Evolutionary conservation across 73 alveolate species (phyloP).

Genomic region (Uronychia binucleata): DNA sequence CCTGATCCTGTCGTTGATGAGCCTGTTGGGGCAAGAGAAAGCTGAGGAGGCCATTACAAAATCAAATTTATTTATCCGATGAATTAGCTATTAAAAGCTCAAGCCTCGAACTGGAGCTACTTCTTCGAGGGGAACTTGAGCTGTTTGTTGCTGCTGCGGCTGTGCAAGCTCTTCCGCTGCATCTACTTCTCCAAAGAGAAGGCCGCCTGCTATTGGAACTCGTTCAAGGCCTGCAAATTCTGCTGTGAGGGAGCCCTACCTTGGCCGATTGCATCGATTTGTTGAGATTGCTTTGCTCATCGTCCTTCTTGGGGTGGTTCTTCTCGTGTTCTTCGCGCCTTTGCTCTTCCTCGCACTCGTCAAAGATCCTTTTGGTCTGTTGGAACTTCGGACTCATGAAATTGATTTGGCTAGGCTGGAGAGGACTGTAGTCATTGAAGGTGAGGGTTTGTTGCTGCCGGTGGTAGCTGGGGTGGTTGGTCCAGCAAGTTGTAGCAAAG

Average conservation of each 20-base stretch:
- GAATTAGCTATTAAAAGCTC: not conserved
- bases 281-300: not conserved
- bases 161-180: not conserved
- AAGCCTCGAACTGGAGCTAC: too few relatives aligned
- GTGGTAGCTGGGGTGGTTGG: not conserved
- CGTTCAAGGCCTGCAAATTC: not conserved
- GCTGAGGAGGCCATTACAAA: not conserved
- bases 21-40: not conserved
- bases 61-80: not conserved
- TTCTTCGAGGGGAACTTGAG: not conserved
- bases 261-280: not conserved
- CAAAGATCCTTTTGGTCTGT: not conserved
- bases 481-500: not conserved
- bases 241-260: not conserved
- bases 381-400: not conserved
- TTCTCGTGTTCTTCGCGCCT: not conserved
- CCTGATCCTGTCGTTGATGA: not conserved
- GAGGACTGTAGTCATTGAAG: not conserved
- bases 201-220: not conserved
- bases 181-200: not conserved
- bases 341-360: not conserved
- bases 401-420: not conserved
- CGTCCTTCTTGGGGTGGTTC: not conserved
- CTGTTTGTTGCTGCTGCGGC: not conserved
- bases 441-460: not conserved